phyloP scores from a whole-genome alignment of 2,329 filamentous ascomycete genomes.

The Xylariomycetidae sp. region DNA sequence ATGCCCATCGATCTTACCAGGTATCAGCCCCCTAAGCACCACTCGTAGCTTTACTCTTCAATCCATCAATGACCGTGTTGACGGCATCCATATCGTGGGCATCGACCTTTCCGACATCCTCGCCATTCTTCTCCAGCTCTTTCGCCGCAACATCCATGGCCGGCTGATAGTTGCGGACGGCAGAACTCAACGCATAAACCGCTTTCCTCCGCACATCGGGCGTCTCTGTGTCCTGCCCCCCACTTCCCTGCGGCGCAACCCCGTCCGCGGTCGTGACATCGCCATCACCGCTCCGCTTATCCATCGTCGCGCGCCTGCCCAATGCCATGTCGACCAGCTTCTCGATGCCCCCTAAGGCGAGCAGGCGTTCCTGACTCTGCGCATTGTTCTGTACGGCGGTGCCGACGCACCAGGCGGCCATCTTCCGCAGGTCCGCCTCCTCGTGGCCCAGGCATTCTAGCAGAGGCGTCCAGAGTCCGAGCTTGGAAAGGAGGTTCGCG shows the following conservation, averaged over 20 bases:
- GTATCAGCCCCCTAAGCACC: slow-evolving; percentile 9
- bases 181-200: slow-evolving; percentile 80
- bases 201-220: slow-evolving; percentile 75
- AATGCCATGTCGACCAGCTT: slow-evolving; percentile 58
- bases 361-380: slow-evolving; percentile 68
- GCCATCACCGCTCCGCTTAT: slow-evolving; percentile 4
- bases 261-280: slow-evolving; percentile 7
- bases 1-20: background rate
- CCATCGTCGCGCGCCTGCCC: slow-evolving; percentile 14
- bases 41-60: slow-evolving; percentile 48
- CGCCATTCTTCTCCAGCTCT: slow-evolving; percentile 51
- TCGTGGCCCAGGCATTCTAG: slow-evolving; percentile 61
- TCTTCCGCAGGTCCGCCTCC: slow-evolving; percentile 67
- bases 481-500: slow-evolving; percentile 80
- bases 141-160: slow-evolving; percentile 63
- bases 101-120: slow-evolving; percentile 51
- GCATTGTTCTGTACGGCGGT: slow-evolving; percentile 96
- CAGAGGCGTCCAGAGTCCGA: slow-evolving; percentile 78
- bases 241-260: background rate
- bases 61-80: slow-evolving; percentile 63
- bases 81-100: slow-evolving; percentile 83
- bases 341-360: slow-evolving; percentile 61
- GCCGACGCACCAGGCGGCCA: slow-evolving; percentile 91
- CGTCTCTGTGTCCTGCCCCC: slow-evolving; percentile 50
- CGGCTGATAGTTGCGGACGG: slow-evolving; percentile 83